These are phyloP conservation scores for Ceratobasidium sp. DNA, from an alignment of 1,284 basidiomycete genomes.

Conservation along the genomic window DNA sequence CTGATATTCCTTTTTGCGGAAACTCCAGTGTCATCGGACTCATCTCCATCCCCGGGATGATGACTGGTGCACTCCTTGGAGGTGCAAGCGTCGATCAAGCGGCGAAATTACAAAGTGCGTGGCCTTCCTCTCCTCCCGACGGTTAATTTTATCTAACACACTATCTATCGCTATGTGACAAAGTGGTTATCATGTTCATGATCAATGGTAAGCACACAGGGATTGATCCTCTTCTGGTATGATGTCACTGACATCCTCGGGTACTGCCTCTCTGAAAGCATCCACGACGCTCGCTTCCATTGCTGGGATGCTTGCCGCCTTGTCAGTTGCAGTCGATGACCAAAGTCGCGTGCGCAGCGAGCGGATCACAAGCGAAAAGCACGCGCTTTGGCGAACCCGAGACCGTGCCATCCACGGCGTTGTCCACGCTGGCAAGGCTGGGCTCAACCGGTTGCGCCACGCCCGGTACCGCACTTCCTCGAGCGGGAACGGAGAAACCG, in stretches of 20 bases:
- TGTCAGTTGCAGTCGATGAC: conserved; percentile 45
- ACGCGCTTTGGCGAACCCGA: conserved; percentile 42
- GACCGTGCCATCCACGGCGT: conserved; percentile 44
- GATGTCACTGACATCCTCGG: background rate
- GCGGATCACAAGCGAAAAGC: conserved; percentile 41
- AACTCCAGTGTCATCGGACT: conserved; percentile 77
- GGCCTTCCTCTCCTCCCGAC: background rate
- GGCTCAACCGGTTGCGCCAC: conserved; percentile 24
- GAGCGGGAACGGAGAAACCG: conserved; percentile 41
- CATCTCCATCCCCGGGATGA: conserved; percentile 76
- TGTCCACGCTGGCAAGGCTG: conserved; percentile 31
- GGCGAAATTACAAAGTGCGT: conserved; percentile 77
- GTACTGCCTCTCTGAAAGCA: conserved; percentile 19
- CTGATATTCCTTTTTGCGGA: background rate
- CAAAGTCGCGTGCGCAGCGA: conserved; percentile 46
- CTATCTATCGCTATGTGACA: background rate
- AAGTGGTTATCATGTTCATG: conserved; percentile 91
- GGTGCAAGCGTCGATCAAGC: conserved; percentile 87
- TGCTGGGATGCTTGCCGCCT: conserved; percentile 41
- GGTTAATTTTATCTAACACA: conserved; percentile 1
- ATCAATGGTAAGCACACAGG: conserved; percentile 64
- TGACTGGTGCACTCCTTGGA: conserved; percentile 90
- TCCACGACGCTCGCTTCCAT: conserved; percentile 46
- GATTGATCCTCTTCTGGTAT: background rate
- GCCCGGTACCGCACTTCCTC: conserved; percentile 9